Conservation (phyloP, 139 green algal genomes). For the Diplosphaera chodatii region DNA sequence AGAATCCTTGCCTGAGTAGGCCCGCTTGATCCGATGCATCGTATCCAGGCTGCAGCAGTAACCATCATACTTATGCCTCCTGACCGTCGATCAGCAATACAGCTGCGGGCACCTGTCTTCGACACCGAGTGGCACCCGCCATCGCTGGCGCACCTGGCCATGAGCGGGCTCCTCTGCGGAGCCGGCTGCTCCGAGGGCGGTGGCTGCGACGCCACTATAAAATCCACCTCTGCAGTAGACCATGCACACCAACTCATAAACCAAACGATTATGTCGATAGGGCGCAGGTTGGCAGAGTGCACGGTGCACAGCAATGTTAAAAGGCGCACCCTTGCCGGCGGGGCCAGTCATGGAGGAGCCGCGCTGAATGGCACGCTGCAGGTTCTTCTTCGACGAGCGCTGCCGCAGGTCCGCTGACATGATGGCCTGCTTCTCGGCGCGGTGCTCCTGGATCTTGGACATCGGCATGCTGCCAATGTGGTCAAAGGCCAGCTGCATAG, state of each 20-base stretch:
- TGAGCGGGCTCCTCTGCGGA: no score
- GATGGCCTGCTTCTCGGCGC: conserved; percentile 34
- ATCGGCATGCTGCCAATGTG: conserved; percentile 64
- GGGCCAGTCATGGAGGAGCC: not conserved
- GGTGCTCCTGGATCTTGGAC: conserved; percentile 54
- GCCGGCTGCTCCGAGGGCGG: no score
- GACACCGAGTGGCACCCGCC: no score
- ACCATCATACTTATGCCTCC: no score
- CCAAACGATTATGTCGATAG: no score
- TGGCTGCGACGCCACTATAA: no score
- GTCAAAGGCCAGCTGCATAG: conserved; percentile 51
- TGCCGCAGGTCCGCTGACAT: conserved; percentile 39
- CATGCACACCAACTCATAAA: no score
- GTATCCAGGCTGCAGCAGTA: not conserved
- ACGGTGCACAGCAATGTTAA: not conserved
- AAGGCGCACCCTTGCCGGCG: not conserved
- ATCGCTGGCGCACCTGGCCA: no score
- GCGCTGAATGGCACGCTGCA: conserved; percentile 14
- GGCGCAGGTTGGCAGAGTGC: no score
- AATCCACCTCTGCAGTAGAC: no score
- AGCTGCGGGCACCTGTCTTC: no score
- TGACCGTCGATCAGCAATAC: no score
- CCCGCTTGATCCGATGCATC: not conserved
- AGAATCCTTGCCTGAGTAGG: not conserved
- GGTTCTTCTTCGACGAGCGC: conserved; percentile 20